A percentile compares a stretch with the other conserved stretches of the same genome.
These are phyloP conservation scores for Mucor mucedo DNA, from an alignment of 371 early-diverging fungal species.

Conservation along the genomic window DNA sequence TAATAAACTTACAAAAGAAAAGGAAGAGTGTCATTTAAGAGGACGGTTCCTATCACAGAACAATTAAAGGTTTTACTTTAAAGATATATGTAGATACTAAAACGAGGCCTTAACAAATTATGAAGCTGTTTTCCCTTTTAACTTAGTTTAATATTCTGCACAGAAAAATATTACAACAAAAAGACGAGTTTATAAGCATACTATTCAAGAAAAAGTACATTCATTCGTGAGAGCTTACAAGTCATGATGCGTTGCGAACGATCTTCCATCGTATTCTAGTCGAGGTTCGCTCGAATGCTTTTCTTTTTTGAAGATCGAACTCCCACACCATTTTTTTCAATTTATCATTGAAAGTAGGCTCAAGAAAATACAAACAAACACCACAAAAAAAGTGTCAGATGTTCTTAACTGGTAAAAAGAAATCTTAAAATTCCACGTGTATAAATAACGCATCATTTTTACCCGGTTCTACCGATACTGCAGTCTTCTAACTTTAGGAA, in stretches of 20 bases:
- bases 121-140: constrained; percentile 5
- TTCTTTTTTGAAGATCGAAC: too few species aligned
- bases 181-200: constrained; percentile 11
- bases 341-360: constrained; percentile 57
- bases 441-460: not conserved
- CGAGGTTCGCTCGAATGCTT: too few species aligned
- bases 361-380: constrained; percentile 7
- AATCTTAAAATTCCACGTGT: not conserved
- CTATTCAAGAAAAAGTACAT: constrained; percentile 16
- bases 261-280: constrained; percentile 69
- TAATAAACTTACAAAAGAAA: not conserved
- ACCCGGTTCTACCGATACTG: constrained; percentile 77
- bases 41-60: not conserved
- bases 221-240: constrained; percentile 42
- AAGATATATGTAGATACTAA: not conserved
- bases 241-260: constrained; percentile 51
- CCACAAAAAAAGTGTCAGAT: constrained; percentile 53
- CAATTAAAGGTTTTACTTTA: not conserved
- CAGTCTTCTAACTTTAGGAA: constrained; percentile 83
- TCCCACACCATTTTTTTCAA: constrained; percentile 90
- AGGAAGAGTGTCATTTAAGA: not conserved
- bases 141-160: not conserved
- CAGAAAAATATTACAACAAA: constrained; percentile 9
- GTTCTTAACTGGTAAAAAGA: constrained; percentile 63
- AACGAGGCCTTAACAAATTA: too few species aligned